Percentiles rank a stretch among this genome's conserved stretches.
phyloP scores from a whole-genome alignment of 805 yeast genomes.

The Monosporozyma siamensis region DNA sequence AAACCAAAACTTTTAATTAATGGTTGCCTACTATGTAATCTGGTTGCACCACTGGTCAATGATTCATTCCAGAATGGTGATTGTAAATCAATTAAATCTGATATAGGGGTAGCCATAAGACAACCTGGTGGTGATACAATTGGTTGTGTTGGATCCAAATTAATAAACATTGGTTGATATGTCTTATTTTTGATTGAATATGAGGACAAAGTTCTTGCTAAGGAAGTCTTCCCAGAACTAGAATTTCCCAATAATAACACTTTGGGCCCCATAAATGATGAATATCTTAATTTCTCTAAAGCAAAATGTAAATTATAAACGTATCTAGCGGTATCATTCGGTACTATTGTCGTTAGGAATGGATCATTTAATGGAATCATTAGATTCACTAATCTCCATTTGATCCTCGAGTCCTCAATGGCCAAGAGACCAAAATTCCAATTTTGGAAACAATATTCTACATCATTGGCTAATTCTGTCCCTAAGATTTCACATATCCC shows the following conservation, averaged over 20 bases:
- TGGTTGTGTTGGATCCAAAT: conserved; percentile 66
- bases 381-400: conserved; percentile 30
- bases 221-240: conserved; percentile 69
- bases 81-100: conserved; percentile 73
- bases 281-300: conserved; percentile 45
- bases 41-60: conserved; percentile 63
- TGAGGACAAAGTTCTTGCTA: conserved; percentile 57
- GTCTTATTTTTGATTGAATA: conserved; percentile 67
- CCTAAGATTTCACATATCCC: conserved; percentile 92
- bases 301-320: conserved; percentile 69
- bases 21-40: conserved; percentile 82
- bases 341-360: conserved; percentile 33
- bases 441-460: conserved; percentile 49
- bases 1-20: conserved; percentile 74
- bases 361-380: conserved; percentile 19
- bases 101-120: conserved; percentile 71
- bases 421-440: conserved; percentile 48
- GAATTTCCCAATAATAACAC: conserved; percentile 66
- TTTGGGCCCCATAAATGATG: conserved; percentile 30
- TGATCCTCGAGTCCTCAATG: conserved; percentile 56
- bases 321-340: conserved; percentile 63
- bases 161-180: conserved; percentile 61
- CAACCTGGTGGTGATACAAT: conserved; percentile 76
- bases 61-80: conserved; percentile 65
- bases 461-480: conserved; percentile 74